Evolutionary conservation across 1,139 yeast species (phyloP).

Genomic region (Eremothecium sinecaudum): DNA sequence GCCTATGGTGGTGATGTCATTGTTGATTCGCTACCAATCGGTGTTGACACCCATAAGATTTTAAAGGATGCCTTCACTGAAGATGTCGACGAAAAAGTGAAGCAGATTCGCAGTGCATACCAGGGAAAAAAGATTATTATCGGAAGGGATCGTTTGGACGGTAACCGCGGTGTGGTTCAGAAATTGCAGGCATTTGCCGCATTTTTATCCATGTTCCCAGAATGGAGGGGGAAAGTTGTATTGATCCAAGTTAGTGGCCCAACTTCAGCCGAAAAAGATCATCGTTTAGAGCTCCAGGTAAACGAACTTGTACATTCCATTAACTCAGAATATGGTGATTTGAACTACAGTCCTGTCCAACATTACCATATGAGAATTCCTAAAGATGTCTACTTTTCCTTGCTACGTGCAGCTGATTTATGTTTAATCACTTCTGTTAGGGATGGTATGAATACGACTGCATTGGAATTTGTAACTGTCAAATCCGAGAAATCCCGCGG

Average conservation of each 20-base stretch:
- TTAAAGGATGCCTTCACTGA: constrained; percentile 46
- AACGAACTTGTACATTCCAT: constrained; percentile 69
- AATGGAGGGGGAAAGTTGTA: constrained; percentile 81
- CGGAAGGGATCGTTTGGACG: constrained; percentile 74
- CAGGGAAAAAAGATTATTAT: constrained; percentile 67
- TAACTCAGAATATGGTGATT: constrained; percentile 72
- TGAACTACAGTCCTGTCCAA: constrained; percentile 75
- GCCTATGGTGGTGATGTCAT: constrained; percentile 72
- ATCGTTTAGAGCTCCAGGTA: constrained; percentile 62
- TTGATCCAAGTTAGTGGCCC: constrained; percentile 89
- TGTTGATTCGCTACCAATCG: constrained; percentile 73
- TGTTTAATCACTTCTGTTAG: constrained; percentile 84
- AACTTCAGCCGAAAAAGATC: constrained; percentile 25
- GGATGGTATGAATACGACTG: constrained; percentile 95
- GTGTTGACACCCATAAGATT: constrained; percentile 63
- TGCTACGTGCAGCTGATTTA: constrained; percentile 80
- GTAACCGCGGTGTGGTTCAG: constrained; percentile 76
- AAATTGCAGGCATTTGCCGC: constrained; percentile 73
- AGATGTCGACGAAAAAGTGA: constrained; percentile 38
- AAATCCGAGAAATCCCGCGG: constrained; percentile 47
- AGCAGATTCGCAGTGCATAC: constrained; percentile 55
- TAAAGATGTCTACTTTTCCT: constrained; percentile 80
- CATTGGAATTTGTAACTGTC: constrained; percentile 82
- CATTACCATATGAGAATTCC: constrained; percentile 87
- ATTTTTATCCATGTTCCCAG: constrained; percentile 82